Base-by-base conservation (phyloP, 2,329 filamentous ascomycete genomes). In the Apiospora rasikravindrae region DNA sequence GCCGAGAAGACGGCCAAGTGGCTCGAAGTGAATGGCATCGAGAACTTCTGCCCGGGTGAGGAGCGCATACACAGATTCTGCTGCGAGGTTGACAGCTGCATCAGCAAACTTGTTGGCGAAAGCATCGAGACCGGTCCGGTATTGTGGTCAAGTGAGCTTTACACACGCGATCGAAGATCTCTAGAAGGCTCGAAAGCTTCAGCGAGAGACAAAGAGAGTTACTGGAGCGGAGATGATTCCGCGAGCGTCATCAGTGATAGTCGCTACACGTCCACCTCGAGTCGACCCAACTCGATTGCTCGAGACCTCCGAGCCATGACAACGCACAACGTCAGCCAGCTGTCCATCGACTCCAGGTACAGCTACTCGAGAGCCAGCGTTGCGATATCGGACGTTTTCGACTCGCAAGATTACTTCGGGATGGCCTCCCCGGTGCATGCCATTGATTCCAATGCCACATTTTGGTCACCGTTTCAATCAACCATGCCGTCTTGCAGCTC, bases 21-120 rank as follows among this genome's bases (percentile, higher is more conserved):
- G 94, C 86, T 98, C 70, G 90, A 93, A 68, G 90, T 93, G 76
- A 92, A 92, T 75, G 91, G 91, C 19, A 92, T 98, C 44, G 94
- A 97, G 80, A 98, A 98, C 78, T 96, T 98, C 76, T 99, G 96
- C 83, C 92, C 91, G 76, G 96, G 96, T 7, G 96, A 99, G 80
- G 96, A 99, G 82, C 87, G 96, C 69, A 96, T 99, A 47, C 96
- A 98, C 80, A 91, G 95, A 14, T 96, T 99, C 81, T 96, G 93
- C 79, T 93, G 95, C 75, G 96, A 98, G 80, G 89, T 98, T 40
- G 93, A 96, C 77, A 93, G 90, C 74, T 97, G 94, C 78, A 92
- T 98, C 75, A 92, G 91, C 76, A 95, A 94, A 79, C 86, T 98
- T 10, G 92, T 97, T 42, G 94, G 94, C 40, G 94, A 97, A 73